Percentiles rank a stretch among this genome's conserved stretches.
phyloP scores from a whole-genome alignment of 1,284 basidiomycete genomes.

The Meripilus lineatus region DNA sequence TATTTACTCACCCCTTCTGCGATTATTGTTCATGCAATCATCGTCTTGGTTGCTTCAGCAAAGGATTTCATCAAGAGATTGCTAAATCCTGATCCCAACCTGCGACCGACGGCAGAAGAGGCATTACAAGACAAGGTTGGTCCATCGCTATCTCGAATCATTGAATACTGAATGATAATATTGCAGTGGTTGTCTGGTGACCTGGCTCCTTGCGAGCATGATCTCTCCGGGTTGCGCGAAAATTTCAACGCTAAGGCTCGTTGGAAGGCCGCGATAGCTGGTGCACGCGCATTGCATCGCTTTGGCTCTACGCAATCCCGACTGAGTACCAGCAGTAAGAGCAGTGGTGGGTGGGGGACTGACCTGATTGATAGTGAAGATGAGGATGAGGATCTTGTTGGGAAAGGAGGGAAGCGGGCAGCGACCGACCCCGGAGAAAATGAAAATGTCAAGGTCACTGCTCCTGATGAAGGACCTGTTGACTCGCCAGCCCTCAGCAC shows the following conservation, averaged over 20 bases:
- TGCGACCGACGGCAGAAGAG: constrained; percentile 71
- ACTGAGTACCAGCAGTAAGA: constrained; percentile 15
- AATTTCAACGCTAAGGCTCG: constrained; percentile 70
- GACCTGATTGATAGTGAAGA: constrained; percentile 15
- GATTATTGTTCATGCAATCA: not conserved
- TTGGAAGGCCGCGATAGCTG: constrained; percentile 66
- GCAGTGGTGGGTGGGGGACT: constrained; percentile 22
- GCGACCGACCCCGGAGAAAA: constrained; percentile 22
- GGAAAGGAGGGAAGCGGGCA: not conserved
- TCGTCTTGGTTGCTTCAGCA: constrained; percentile 39
- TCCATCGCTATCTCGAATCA: constrained; percentile 4
- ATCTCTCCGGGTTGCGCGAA: constrained; percentile 71
- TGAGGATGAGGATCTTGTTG: constrained; percentile 28
- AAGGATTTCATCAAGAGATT: constrained; percentile 81
- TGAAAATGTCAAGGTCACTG: constrained; percentile 23
- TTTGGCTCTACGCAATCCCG: constrained; percentile 20
- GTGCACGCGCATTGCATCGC: constrained; percentile 50
- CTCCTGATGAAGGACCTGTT: constrained; percentile 19
- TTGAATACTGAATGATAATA: not conserved
- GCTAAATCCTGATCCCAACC: constrained; percentile 68
- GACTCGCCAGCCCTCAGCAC: too few relatives aligned
- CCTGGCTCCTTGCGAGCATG: constrained; percentile 58
- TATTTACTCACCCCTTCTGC: constrained; percentile 1
- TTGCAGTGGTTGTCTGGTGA: constrained; percentile 68
- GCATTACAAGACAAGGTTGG: constrained; percentile 53